phyloP scores from a whole-genome alignment of 805 yeast genomes.

The Alloascoidea africana region DNA sequence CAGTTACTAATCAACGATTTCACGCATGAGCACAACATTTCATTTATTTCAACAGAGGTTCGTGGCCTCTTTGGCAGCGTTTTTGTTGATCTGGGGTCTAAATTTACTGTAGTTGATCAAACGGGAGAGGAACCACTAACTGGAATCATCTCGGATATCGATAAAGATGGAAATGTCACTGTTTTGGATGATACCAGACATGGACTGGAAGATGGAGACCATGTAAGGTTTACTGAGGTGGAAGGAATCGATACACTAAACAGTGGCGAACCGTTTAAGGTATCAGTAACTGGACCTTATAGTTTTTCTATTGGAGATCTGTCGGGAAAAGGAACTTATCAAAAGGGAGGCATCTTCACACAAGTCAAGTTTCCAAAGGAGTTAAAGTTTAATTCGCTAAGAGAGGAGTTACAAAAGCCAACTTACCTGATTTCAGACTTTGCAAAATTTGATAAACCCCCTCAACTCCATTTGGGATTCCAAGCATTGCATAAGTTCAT shows the following conservation, averaged over 20 bases:
- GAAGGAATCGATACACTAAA: constrained; percentile 66
- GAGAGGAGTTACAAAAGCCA: constrained; percentile 56
- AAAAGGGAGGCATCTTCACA: constrained; percentile 78
- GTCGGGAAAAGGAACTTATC: constrained; percentile 45
- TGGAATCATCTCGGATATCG: constrained; percentile 86
- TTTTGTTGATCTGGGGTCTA: constrained; percentile 81
- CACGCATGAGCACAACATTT: constrained; percentile 60
- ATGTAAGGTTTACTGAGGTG: constrained; percentile 74
- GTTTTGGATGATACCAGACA: constrained; percentile 87
- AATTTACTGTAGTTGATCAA: constrained; percentile 66
- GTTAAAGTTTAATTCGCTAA: constrained; percentile 46
- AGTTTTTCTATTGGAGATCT: constrained; percentile 61
- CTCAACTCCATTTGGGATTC: constrained; percentile 83
- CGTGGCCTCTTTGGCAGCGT: constrained; percentile 81
- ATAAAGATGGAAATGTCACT: constrained; percentile 79
- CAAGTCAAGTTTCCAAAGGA: constrained; percentile 78
- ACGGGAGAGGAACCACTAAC: constrained; percentile 86
- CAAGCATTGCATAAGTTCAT: constrained; percentile 74
- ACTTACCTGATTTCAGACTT: constrained; percentile 74
- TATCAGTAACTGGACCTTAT: constrained; percentile 87
- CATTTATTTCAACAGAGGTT: constrained; percentile 68
- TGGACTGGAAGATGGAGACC: constrained; percentile 85
- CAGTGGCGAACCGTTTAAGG: constrained; percentile 56
- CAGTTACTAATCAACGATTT: constrained; percentile 62
- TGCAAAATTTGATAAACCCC: constrained; percentile 88